These are phyloP conservation scores for Polytrichum commune DNA, from an alignment of 225 moss, liverwort and hornwort genomes.

Conservation along the genomic window DNA sequence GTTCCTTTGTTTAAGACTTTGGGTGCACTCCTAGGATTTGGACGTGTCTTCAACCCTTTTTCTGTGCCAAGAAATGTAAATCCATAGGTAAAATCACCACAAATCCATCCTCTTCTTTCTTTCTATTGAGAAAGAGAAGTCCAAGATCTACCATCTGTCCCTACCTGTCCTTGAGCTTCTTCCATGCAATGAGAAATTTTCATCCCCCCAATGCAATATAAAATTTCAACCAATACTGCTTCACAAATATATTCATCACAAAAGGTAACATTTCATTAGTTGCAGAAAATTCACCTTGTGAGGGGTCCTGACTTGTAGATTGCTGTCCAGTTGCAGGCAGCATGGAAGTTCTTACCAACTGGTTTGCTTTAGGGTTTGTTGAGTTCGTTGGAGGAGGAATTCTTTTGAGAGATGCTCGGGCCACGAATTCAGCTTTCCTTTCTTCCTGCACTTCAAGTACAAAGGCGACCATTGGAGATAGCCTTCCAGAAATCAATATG, in stretches of 20 bases:
- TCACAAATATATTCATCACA: not conserved
- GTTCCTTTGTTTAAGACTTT: not conserved
- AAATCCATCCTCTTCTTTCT: not conserved
- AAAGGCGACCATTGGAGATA: too few relatives aligned
- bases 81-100: not conserved
- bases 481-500: too few relatives aligned
- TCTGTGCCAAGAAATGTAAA: slow-evolving; percentile 1
- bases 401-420: not conserved
- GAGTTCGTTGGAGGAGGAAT: not conserved
- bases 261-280: not conserved
- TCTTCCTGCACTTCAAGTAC: too few relatives aligned
- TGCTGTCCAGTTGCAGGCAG: not conserved
- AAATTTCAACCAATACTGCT: not conserved
- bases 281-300: not conserved
- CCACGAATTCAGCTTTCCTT: too few relatives aligned
- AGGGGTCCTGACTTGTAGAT: not conserved
- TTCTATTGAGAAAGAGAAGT: not conserved
- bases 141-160: too few relatives aligned
- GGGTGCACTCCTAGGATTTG: not conserved
- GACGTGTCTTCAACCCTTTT: not conserved
- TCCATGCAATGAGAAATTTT: not conserved
- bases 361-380: not conserved
- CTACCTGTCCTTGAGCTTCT: too few relatives aligned
- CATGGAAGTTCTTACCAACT: not conserved
- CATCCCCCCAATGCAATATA: not conserved